phyloP scores from a whole-genome alignment of 441 rosid species.

The Croton laevigatus region DNA sequence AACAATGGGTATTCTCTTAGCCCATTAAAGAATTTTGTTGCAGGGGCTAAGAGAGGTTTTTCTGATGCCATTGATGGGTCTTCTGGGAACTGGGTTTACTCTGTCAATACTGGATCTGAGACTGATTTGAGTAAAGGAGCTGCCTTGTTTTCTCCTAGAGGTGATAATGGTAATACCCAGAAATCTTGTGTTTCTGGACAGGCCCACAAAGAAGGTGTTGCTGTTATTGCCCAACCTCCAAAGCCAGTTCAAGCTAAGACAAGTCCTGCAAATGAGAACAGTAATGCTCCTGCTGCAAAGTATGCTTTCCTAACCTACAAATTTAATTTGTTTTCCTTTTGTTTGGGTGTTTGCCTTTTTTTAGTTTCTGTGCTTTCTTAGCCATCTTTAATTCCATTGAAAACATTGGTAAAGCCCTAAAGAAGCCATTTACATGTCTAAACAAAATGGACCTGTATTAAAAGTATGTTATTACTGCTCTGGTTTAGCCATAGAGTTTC shows the following conservation, averaged over 20 bases:
- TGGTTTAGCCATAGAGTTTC: constrained; percentile 10
- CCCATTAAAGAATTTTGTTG: constrained; percentile 39
- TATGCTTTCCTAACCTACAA: constrained; percentile 22
- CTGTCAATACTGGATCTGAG: constrained; percentile 43
- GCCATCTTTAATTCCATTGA: constrained; percentile 2
- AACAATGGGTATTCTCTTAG: constrained; percentile 27
- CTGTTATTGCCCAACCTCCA: constrained; percentile 33
- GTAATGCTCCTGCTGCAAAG: constrained; percentile 55
- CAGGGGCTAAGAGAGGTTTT: constrained; percentile 63
- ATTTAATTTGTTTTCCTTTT: background rate
- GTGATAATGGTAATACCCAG: constrained; percentile 31
- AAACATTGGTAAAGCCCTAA: background rate
- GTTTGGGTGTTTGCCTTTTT: background rate
- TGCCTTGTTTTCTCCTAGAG: constrained; percentile 42
- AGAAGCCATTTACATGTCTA: too few species aligned
- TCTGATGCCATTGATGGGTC: constrained; percentile 51
- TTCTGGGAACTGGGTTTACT: constrained; percentile 45
- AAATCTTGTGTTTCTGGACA: constrained; percentile 21
- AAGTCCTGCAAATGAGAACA: constrained; percentile 36
- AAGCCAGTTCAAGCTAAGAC: constrained; percentile 40
- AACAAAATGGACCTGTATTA: background rate
- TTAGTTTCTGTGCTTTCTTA: background rate
- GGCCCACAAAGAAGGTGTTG: constrained; percentile 28
- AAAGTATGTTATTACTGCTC: background rate
- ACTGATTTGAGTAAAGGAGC: constrained; percentile 43